Conservation (phyloP, 2,329 filamentous ascomycete species). For the Cladophialophora immunda region DNA sequence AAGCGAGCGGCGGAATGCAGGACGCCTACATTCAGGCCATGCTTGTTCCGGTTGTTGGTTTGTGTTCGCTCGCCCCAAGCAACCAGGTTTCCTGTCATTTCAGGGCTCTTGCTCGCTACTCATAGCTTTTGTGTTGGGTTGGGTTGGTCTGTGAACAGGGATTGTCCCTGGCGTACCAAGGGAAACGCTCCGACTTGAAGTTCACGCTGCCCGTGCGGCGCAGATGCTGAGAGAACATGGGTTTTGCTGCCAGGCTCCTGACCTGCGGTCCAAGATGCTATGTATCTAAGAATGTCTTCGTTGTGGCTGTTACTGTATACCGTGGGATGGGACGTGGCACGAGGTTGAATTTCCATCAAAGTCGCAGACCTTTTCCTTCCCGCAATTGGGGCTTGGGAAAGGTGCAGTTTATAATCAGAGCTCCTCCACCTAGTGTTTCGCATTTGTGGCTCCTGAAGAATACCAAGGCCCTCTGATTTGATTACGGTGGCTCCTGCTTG, state of each 20-base stretch:
- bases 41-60: conserved; percentile 8
- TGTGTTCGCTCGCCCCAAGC: neutral
- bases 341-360: neutral
- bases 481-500: neutral
- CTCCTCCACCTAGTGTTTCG: conserved; percentile 16
- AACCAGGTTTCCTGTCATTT: conserved; percentile 12
- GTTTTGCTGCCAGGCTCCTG: neutral
- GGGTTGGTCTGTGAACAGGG: conserved; percentile 1
- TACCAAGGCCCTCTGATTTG: conserved; percentile 13
- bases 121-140: neutral
- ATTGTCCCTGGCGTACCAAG: neutral
- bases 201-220: neutral
- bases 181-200: conserved; percentile 6
- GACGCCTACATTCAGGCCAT: conserved; percentile 12
- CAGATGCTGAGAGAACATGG: neutral
- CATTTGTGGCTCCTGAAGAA: conserved; percentile 10
- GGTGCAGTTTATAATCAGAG: conserved; percentile 8
- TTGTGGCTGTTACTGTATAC: neutral
- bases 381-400: neutral
- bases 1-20: conserved; percentile 28
- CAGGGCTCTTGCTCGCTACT: neutral
- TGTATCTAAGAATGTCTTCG: neutral
- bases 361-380: too few relatives aligned
- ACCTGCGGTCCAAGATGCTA: neutral
- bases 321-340: neutral